phyloP scores from a whole-genome alignment of 805 yeast species.

The Yarrowia phangngaensis region DNA sequence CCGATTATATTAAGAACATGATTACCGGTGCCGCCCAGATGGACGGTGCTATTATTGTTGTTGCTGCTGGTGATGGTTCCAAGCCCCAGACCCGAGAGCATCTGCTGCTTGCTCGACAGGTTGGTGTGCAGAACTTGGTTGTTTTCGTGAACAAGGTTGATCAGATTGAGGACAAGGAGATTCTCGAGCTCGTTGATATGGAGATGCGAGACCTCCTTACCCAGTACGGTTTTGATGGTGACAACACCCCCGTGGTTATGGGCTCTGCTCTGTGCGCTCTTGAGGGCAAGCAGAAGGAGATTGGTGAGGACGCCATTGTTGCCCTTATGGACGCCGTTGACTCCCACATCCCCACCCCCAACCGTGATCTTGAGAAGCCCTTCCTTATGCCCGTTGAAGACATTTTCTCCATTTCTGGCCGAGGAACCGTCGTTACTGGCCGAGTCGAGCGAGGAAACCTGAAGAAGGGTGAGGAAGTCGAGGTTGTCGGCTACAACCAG shows the following conservation, averaged over 20 bases:
- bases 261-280: slow-evolving; percentile 98
- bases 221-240: slow-evolving; percentile 96
- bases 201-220: slow-evolving; percentile 96
- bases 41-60: slow-evolving; percentile 99
- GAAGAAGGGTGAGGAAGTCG: slow-evolving; percentile 98
- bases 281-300: slow-evolving; percentile 82
- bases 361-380: slow-evolving; percentile 92
- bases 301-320: slow-evolving; percentile 79
- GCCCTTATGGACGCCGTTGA: slow-evolving; percentile 90
- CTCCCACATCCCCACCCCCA: slow-evolving; percentile 92
- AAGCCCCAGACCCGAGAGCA: slow-evolving; percentile 99
- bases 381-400: slow-evolving; percentile 97
- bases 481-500: slow-evolving; percentile 88
- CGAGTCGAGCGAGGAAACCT: slow-evolving; percentile 97
- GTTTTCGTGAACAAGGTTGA: slow-evolving; percentile 98
- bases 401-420: slow-evolving; percentile 96
- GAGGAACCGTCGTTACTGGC: slow-evolving; percentile 99
- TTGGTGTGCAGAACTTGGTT: slow-evolving; percentile 96
- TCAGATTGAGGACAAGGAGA: slow-evolving; percentile 96
- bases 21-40: slow-evolving; percentile 99
- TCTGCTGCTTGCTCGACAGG: slow-evolving; percentile 96
- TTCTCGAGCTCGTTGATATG: slow-evolving; percentile 99
- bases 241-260: slow-evolving; percentile 95
- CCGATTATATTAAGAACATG: slow-evolving; percentile 98
- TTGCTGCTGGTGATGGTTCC: slow-evolving; percentile 98